Evolutionary conservation across 192 early-diverging fungal genomes (phyloP).

Genomic region (Chytriomyces hyalinus): DNA sequence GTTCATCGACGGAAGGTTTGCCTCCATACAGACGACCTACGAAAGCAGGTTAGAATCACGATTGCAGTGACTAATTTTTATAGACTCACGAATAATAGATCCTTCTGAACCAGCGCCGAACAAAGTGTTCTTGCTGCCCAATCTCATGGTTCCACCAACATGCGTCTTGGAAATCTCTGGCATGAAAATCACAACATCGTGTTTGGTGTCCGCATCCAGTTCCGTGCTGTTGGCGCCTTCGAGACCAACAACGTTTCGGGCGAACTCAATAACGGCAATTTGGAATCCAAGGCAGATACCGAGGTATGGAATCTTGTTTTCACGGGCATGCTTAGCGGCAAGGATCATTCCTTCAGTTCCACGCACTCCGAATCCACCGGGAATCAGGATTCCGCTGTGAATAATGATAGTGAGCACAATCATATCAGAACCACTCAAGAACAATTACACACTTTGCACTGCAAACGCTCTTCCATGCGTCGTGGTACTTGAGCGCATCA

Average conservation of each 20-base stretch:
- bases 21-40: constrained; percentile 58
- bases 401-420: neutral
- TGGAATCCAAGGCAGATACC: constrained; percentile 98
- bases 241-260: constrained; percentile 88
- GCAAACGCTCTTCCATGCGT: constrained; percentile 91
- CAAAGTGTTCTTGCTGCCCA: constrained; percentile 83
- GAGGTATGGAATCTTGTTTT: constrained; percentile 95
- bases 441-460: constrained; percentile 60
- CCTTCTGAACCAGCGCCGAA: constrained; percentile 60
- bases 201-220: constrained; percentile 69
- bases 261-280: constrained; percentile 96
- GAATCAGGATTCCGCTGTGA: constrained; percentile 86
- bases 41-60: neutral
- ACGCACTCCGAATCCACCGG: constrained; percentile 96
- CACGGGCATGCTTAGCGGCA: constrained; percentile 96
- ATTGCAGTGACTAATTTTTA: neutral
- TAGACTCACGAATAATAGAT: constrained; percentile 63
- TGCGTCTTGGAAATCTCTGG: constrained; percentile 93
- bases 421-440: neutral
- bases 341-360: constrained; percentile 96
- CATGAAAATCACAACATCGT: constrained; percentile 93
- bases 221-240: constrained; percentile 84
- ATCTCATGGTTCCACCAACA: constrained; percentile 96
- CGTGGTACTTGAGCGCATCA: constrained; percentile 93
- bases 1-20: constrained; percentile 74